Percentiles rank a stretch among this genome's conserved stretches.
These are phyloP conservation scores for Ormosia emarginata DNA, from an alignment of 306 rosid species.

Conservation along the genomic window DNA sequence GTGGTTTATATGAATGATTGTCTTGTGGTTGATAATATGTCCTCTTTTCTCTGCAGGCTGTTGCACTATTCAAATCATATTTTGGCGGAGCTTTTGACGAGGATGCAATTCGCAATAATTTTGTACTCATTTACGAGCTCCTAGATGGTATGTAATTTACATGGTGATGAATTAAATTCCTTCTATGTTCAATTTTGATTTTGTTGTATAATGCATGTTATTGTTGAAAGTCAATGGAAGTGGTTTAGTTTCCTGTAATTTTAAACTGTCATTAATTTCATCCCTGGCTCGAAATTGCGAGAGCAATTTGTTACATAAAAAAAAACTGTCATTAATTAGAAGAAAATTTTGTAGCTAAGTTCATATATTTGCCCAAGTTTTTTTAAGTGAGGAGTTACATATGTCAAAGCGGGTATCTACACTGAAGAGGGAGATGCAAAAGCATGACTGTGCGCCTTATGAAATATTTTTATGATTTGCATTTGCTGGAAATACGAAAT, in stretches of 20 bases:
- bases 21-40: constrained; percentile 8
- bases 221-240: background rate
- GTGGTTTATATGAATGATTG: background rate
- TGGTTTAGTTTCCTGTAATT: background rate
- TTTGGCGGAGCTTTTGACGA: constrained; percentile 98
- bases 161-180: background rate
- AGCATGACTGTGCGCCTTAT: background rate
- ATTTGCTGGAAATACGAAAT: background rate
- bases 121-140: constrained; percentile 92
- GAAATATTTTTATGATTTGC: background rate
- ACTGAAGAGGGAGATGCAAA: constrained; percentile 1
- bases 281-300: too few relatives aligned
- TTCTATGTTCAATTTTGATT: background rate
- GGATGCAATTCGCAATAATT: constrained; percentile 96
- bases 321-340: background rate
- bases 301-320: background rate
- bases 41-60: constrained; percentile 62
- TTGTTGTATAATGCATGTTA: background rate
- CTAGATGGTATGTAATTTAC: constrained; percentile 70
- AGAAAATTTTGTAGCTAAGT: background rate
- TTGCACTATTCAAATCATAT: constrained; percentile 89
- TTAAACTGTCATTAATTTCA: background rate
- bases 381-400: background rate
- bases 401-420: background rate
- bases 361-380: background rate